phyloP scores from a whole-genome alignment of 257 asterid species.

The Lavandula angustifolia region DNA sequence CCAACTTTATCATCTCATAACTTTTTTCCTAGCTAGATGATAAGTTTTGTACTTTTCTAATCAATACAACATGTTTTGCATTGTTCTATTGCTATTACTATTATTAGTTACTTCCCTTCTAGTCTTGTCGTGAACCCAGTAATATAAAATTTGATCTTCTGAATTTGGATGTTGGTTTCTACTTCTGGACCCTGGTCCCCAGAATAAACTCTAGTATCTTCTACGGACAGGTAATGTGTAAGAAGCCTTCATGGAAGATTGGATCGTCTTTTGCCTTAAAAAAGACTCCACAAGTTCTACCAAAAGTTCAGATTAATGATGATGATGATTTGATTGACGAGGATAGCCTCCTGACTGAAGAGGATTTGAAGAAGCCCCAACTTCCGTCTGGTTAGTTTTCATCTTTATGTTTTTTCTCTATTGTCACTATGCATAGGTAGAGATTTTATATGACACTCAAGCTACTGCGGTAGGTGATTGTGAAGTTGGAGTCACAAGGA shows the following conservation, averaged over 20 bases:
- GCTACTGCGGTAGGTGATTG: constrained; percentile 59
- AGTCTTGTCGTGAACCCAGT: background rate
- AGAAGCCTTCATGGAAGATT: constrained; percentile 88
- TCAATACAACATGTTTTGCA: background rate
- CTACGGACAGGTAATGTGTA: constrained; percentile 56
- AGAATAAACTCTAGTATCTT: background rate
- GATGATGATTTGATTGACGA: constrained; percentile 90
- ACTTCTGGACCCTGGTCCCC: background rate
- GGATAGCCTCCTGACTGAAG: constrained; percentile 93
- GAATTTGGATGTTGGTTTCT: constrained; percentile 13
- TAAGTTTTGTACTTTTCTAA: constrained; percentile 6
- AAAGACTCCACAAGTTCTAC: constrained; percentile 52
- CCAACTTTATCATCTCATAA: background rate
- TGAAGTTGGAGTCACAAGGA: constrained; percentile 81
- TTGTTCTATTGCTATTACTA: background rate
- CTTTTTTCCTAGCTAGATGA: constrained; percentile 3
- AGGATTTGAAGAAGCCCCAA: constrained; percentile 86
- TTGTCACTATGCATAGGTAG: constrained; percentile 14
- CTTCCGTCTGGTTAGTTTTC: constrained; percentile 61
- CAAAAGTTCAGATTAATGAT: constrained; percentile 71
- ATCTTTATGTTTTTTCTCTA: constrained; percentile 1
- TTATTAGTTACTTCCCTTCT: background rate
- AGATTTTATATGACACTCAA: constrained; percentile 2
- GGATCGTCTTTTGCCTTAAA: constrained; percentile 88
- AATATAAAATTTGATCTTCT: constrained; percentile 12